Percentiles rank a stretch among this genome's conserved stretches.
phyloP scores from a whole-genome alignment of 2,329 filamentous ascomycete genomes.

The Monosporascus cannonballus region DNA sequence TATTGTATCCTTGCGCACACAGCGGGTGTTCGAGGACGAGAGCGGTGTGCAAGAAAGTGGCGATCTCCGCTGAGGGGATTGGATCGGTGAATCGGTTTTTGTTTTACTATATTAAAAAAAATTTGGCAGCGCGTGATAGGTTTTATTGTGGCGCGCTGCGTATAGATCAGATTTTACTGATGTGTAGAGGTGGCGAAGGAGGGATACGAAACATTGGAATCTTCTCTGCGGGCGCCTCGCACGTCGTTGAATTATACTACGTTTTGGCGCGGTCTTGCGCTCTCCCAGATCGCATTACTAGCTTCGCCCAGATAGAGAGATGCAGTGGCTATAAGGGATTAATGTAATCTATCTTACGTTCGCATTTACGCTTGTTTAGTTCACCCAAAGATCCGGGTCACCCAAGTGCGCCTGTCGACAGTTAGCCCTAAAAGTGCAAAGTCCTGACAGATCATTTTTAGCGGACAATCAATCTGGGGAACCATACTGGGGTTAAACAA shows the following conservation, averaged over 20 bases:
- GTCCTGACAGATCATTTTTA: conserved; percentile 28
- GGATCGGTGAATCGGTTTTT: neutral
- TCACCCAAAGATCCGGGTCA: conserved; percentile 26
- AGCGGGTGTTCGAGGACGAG: neutral
- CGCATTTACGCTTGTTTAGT: conserved; percentile 29
- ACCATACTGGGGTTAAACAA: conserved; percentile 13
- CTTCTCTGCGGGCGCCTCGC: neutral
- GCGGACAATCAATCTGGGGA: conserved; percentile 31
- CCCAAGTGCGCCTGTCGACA: conserved; percentile 17
- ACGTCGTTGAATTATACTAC: conserved; percentile 15
- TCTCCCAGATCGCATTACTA: conserved; percentile 4
- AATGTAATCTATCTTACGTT: neutral
- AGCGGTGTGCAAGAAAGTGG: neutral
- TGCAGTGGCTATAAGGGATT: conserved; percentile 23
- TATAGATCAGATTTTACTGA: too few species aligned
- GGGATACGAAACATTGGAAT: neutral
- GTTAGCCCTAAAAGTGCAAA: conserved; percentile 18
- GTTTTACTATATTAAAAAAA: neutral
- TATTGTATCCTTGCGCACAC: neutral
- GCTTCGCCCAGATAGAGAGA: conserved; percentile 17
- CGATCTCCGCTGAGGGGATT: neutral
- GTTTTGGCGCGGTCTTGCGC: neutral
- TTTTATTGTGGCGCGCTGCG: too few species aligned
- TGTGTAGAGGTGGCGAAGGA: neutral
- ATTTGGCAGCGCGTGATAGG: too few species aligned